A percentile compares a stretch with the other conserved stretches of the same genome.
phyloP scores from a whole-genome alignment of 2,329 filamentous ascomycete genomes.

The Colletotrichum chrysophilum region DNA sequence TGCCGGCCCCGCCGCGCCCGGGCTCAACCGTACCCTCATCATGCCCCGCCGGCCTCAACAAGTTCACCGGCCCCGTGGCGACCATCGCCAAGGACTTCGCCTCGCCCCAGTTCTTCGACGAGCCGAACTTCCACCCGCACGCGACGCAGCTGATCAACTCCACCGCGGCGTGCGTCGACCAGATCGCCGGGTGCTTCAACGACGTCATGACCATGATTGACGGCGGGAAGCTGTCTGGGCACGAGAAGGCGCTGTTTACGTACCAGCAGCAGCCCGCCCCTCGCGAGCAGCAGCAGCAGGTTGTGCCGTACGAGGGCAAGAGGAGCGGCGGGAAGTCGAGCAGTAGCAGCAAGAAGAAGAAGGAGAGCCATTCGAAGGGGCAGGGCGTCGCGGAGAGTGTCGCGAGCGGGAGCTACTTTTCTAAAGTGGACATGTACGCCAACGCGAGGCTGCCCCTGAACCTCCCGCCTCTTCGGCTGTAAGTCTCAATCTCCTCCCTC shows the following conservation, averaged over 20 bases:
- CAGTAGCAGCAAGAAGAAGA: not conserved
- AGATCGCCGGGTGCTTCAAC: constrained; percentile 68
- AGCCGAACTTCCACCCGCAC: constrained; percentile 31
- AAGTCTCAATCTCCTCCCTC: constrained; percentile 30
- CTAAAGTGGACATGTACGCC: constrained; percentile 78
- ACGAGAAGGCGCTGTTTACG: constrained; percentile 59
- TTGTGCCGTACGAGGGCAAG: not conserved
- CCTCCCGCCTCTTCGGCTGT: constrained; percentile 72
- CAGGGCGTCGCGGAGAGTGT: constrained; percentile 23
- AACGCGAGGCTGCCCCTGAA: constrained; percentile 76
- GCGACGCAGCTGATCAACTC: constrained; percentile 50
- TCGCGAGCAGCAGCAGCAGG: not conserved
- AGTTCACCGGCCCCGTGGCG: constrained; percentile 44
- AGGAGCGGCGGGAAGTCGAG: not conserved
- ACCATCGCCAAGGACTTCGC: constrained; percentile 47
- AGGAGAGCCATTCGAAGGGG: not conserved
- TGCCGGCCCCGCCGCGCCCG: not conserved
- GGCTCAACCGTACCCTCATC: not conserved
- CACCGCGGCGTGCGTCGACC: constrained; percentile 57
- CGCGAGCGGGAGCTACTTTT: constrained; percentile 47
- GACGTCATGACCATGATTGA: constrained; percentile 76
- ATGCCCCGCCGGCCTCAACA: constrained; percentile 32
- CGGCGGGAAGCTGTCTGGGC: constrained; percentile 57
- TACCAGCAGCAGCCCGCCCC: constrained; percentile 32
- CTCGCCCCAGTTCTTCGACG: constrained; percentile 46